These are phyloP conservation scores for Aegilops bicornis DNA, from an alignment of 176 grass and related monocot genomes.

Conservation along the genomic window DNA sequence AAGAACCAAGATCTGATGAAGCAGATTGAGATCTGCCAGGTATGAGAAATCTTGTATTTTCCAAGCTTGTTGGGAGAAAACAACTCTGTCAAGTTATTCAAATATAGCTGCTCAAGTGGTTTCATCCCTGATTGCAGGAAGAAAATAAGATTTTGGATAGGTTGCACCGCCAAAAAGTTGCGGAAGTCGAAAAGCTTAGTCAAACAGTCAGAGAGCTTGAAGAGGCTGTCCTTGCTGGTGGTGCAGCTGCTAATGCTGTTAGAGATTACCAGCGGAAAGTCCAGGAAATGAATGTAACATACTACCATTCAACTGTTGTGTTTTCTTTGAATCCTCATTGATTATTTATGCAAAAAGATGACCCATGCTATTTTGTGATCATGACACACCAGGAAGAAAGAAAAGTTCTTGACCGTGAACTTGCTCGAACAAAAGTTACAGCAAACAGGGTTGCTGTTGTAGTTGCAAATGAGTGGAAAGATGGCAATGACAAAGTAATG, in stretches of 20 bases:
- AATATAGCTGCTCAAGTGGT: slow-evolving; percentile 4
- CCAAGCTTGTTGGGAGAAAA: not conserved
- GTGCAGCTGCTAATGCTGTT: slow-evolving; percentile 91
- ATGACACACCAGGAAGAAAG: slow-evolving; percentile 71
- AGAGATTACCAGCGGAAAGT: slow-evolving; percentile 97
- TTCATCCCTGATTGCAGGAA: slow-evolving; percentile 50
- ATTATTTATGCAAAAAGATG: slow-evolving; percentile 4
- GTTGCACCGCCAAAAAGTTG: slow-evolving; percentile 88
- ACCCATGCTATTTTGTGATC: slow-evolving; percentile 15
- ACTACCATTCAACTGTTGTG: slow-evolving; percentile 5
- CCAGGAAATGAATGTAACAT: slow-evolving; percentile 92
- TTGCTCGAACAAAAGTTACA: slow-evolving; percentile 86
- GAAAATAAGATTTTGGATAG: slow-evolving; percentile 98
- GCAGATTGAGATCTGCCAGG: slow-evolving; percentile 98
- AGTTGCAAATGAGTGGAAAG: slow-evolving; percentile 98
- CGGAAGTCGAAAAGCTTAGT: slow-evolving; percentile 91
- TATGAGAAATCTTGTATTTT: slow-evolving; percentile 31
- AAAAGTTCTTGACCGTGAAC: slow-evolving; percentile 84
- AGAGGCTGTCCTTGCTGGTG: slow-evolving; percentile 93
- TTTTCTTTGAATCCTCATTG: slow-evolving; percentile 1
- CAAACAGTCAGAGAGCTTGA: slow-evolving; percentile 94
- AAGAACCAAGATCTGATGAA: slow-evolving; percentile 98
- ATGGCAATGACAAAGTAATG: slow-evolving; percentile 99
- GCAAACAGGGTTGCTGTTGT: slow-evolving; percentile 95
- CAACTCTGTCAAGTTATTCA: not conserved